Conservation (phyloP, 306 rosid genomes). For the Glycyrrhiza uralensis region DNA sequence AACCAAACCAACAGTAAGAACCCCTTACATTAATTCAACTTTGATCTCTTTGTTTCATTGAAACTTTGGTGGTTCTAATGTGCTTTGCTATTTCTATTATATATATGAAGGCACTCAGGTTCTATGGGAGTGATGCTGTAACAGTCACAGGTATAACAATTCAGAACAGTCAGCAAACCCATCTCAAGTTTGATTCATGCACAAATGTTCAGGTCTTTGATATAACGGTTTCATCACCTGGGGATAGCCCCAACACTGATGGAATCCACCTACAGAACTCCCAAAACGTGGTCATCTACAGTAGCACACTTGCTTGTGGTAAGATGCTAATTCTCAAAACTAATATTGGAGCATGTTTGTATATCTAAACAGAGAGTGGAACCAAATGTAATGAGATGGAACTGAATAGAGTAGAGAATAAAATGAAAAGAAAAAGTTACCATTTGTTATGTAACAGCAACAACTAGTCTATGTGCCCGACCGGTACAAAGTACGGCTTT, state of each 20-base stretch:
- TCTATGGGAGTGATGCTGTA: conserved; percentile 63
- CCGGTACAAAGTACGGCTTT: too few relatives aligned
- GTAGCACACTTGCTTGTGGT: conserved; percentile 69
- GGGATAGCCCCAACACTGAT: conserved; percentile 75
- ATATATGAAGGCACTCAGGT: conserved; percentile 58
- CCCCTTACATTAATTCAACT: neutral
- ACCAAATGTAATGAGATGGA: neutral
- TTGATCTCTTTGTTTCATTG: neutral
- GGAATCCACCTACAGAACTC: conserved; percentile 82
- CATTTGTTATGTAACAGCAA: too few relatives aligned
- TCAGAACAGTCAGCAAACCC: conserved; percentile 67
- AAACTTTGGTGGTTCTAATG: neutral
- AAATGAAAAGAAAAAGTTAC: too few relatives aligned
- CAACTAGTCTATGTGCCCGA: too few relatives aligned
- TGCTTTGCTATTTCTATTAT: neutral
- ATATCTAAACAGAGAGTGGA: neutral
- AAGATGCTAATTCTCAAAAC: conserved; percentile 3
- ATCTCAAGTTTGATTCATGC: conserved; percentile 66
- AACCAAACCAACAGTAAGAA: conserved; percentile 63
- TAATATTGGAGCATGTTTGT: neutral
- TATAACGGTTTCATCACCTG: conserved; percentile 54
- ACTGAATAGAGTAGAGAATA: neutral
- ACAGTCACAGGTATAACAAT: conserved; percentile 65
- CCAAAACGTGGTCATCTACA: conserved; percentile 41
- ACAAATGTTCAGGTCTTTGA: conserved; percentile 52